A percentile compares a stretch with the other conserved stretches of the same genome.
Evolutionary conservation across 2,329 filamentous ascomycete species (phyloP).

Genomic region (Aspergillus eucalypticola): DNA sequence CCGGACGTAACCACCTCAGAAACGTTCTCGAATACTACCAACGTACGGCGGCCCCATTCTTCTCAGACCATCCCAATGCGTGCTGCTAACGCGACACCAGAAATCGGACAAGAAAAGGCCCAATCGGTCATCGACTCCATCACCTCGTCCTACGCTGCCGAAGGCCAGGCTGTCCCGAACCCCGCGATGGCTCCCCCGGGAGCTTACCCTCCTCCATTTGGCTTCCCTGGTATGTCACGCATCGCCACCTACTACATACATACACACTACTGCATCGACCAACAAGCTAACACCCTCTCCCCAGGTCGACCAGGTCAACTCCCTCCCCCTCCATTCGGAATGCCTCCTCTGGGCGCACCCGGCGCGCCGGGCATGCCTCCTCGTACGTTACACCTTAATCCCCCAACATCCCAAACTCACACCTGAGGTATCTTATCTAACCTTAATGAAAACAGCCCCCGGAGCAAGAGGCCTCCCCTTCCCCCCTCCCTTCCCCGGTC

Average conservation of each 20-base stretch:
- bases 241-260: background rate
- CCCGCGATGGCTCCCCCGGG: conserved; percentile 70
- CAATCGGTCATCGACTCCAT: conserved; percentile 98
- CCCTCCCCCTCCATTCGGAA: conserved; percentile 61
- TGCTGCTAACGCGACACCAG: conserved; percentile 48
- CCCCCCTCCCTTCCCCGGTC: conserved; percentile 47
- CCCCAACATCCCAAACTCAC: background rate
- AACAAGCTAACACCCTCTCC: background rate
- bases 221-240: conserved; percentile 59
- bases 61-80: too few species aligned
- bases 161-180: conserved; percentile 83
- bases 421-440: background rate
- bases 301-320: conserved; percentile 42
- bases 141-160: conserved; percentile 90
- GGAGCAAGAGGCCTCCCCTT: conserved; percentile 57
- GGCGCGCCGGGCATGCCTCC: conserved; percentile 48
- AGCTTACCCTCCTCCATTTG: conserved; percentile 58
- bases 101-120: conserved; percentile 98
- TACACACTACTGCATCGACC: background rate
- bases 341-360: conserved; percentile 46
- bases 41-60: conserved; percentile 59
- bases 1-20: conserved; percentile 90
- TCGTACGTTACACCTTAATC: conserved; percentile 50
- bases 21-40: conserved; percentile 99
- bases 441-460: conserved; percentile 46